Conservation (phyloP, 495 filamentous ascomycete species). For the Astrothelium subdiscretum region DNA sequence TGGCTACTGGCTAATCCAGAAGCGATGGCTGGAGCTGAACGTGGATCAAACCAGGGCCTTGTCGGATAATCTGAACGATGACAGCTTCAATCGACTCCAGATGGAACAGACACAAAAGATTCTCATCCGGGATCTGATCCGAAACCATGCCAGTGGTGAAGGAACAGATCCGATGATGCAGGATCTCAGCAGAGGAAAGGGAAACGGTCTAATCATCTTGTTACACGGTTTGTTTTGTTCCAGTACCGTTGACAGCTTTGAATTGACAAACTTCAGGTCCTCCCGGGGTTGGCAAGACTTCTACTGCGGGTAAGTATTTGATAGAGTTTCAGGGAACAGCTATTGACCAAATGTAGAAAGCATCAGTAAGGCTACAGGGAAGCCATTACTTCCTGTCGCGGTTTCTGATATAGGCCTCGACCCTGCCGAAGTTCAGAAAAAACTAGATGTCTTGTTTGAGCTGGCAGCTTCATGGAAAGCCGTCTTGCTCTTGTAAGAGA, state of each 20-base stretch:
- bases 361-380: neutral
- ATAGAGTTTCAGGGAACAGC: neutral
- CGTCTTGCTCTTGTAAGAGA: constrained; percentile 35
- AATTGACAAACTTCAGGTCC: constrained; percentile 13
- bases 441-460: constrained; percentile 28
- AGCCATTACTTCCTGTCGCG: neutral
- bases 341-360: neutral
- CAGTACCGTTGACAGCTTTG: neutral
- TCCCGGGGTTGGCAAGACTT: constrained; percentile 31
- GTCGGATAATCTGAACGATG: neutral
- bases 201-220: neutral
- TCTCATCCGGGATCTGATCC: neutral
- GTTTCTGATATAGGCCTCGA: constrained; percentile 24
- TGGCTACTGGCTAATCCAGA: neutral
- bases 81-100: constrained; percentile 1
- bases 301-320: constrained; percentile 20
- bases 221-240: neutral
- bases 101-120: neutral
- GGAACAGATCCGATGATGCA: neutral
- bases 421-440: constrained; percentile 23
- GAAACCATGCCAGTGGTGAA: neutral
- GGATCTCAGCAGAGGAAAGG: neutral
- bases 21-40: neutral
- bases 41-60: neutral
- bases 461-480: constrained; percentile 32